phyloP scores from a whole-genome alignment of 2,329 filamentous ascomycete genomes.

The Sporothrix sp. region DNA sequence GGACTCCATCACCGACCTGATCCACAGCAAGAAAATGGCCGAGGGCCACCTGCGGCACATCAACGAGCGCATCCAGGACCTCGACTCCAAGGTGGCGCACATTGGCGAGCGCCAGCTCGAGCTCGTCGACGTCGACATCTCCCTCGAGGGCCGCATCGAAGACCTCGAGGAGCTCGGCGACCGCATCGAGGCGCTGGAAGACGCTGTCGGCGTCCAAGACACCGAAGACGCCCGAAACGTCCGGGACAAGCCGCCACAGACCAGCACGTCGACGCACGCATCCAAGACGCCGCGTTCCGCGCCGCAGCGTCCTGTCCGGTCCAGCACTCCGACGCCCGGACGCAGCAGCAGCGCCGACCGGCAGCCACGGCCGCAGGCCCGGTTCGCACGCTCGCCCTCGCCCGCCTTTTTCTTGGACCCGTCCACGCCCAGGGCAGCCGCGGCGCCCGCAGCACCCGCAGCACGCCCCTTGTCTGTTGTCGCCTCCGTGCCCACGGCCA shows the following conservation, averaged over 20 bases:
- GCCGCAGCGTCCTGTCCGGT: no score
- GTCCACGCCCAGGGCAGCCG: slow-evolving; percentile 9
- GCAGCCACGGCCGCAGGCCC: background rate
- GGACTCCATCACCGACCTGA: slow-evolving; percentile 39
- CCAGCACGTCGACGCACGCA: background rate
- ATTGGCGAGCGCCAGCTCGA: slow-evolving; percentile 41
- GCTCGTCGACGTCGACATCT: slow-evolving; percentile 39
- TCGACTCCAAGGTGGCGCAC: slow-evolving; percentile 34
- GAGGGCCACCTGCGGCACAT: slow-evolving; percentile 32
- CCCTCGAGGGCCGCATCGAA: slow-evolving; percentile 46
- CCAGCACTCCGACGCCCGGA: no score
- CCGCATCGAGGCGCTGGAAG: slow-evolving; percentile 22
- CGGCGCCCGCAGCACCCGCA: background rate
- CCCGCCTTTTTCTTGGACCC: slow-evolving; percentile 7
- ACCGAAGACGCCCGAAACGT: slow-evolving; percentile 2
- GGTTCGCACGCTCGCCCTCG: background rate
- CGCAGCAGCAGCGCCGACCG: no score
- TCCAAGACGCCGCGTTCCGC: no score
- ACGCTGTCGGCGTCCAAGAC: background rate
- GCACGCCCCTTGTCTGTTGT: no score
- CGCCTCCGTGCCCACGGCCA: no score
- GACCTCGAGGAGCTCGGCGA: slow-evolving; percentile 32
- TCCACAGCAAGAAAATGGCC: slow-evolving; percentile 28
- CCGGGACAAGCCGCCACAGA: slow-evolving; percentile 13
- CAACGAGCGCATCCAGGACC: slow-evolving; percentile 31